Base-by-base conservation (phyloP, 495 filamentous ascomycete genomes). In the Daldinia concentrica region DNA sequence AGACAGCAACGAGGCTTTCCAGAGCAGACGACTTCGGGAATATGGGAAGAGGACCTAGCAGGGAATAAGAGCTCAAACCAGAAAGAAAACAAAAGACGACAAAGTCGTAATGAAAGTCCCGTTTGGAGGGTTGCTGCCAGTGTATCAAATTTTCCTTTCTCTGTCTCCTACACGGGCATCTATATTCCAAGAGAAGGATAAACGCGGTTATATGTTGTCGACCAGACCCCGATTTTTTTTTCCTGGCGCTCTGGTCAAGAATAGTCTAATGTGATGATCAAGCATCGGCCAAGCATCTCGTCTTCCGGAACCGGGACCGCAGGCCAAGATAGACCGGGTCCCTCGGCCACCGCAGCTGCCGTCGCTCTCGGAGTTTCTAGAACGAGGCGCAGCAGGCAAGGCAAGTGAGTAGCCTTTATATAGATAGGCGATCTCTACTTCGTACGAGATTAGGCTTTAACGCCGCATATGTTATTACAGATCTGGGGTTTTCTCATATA, bases 261-360 rank as follows among this genome's bases (percentile, higher is more conserved):
- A 62, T 69, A 73, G 70, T 68, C 61, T 66, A 69, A 73, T 66
- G 65, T 48, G 61, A 73, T 62, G 61, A 45, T 66, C 65, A 66
- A 66, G 62, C 60, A 65, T 57, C 51, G n/a, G 58, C 37, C 34
- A 61, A 41, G 41, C 36, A 34, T 9, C 55, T 55, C 56, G 37
- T 51, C 45, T 22, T 45, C 34, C 50, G 41, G 52, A 63, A 56
- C 34, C 17, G 7, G 55, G 67, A 48, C 68, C 37, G 24, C 29
- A 4, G 30, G 48, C 68, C 50, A 39, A 61, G 62, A 52, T 52
- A 52, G 51, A 24, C 43, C 32, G 43, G 58, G 22, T 27, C 32
- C 29, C 59, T 39, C 52, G 59, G 59, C 36, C 26, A n/a, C 32
- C 43, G 30, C 34, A 14, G 50, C 50, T 6, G 50, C 50, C 27